A percentile compares a stretch with the other conserved stretches of the same genome.
phyloP scores from a whole-genome alignment of 176 grass and related monocot genomes.

The Aegilops tauschii region DNA sequence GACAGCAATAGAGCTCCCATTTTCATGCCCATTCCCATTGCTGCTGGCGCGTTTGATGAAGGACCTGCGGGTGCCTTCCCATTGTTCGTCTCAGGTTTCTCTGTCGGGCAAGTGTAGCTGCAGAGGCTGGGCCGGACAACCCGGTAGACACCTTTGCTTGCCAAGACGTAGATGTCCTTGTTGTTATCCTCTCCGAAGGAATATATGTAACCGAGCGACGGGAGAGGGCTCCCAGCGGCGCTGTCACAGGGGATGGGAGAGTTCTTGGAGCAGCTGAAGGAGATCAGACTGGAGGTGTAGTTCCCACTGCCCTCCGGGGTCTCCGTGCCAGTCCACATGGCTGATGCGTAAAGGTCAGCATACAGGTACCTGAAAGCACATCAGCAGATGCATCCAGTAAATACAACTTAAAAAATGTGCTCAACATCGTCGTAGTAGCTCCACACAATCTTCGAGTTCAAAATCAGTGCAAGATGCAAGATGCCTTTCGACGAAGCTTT shows the following conservation, averaged over 20 bases:
- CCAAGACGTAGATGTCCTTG: slow-evolving; percentile 67
- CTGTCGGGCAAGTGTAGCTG: slow-evolving; percentile 46
- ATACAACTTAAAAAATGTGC: neutral
- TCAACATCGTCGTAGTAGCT: no score
- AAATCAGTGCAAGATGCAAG: neutral
- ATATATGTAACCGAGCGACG: slow-evolving; percentile 59
- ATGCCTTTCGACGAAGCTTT: no score
- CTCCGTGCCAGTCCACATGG: slow-evolving; percentile 68
- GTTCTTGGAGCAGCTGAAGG: slow-evolving; percentile 64
- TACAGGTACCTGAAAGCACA: slow-evolving; percentile 65
- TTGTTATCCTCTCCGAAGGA: slow-evolving; percentile 87
- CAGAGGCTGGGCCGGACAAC: slow-evolving; percentile 80
- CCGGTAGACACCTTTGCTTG: slow-evolving; percentile 71
- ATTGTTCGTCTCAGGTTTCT: slow-evolving; percentile 41
- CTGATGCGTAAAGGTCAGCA: slow-evolving; percentile 58
- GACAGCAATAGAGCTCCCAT: slow-evolving; percentile 22
- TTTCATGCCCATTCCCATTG: neutral
- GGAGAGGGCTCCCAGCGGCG: slow-evolving; percentile 55
- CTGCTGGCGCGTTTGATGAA: slow-evolving; percentile 31
- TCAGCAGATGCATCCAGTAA: neutral
- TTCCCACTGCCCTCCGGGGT: slow-evolving; percentile 53
- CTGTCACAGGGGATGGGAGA: slow-evolving; percentile 42
- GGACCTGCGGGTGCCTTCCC: neutral
- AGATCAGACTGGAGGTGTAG: slow-evolving; percentile 54
- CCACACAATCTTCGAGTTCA: no score